Conservation (phyloP, 108 stramenopile species). For the Schizochytrium sp. region DNA sequence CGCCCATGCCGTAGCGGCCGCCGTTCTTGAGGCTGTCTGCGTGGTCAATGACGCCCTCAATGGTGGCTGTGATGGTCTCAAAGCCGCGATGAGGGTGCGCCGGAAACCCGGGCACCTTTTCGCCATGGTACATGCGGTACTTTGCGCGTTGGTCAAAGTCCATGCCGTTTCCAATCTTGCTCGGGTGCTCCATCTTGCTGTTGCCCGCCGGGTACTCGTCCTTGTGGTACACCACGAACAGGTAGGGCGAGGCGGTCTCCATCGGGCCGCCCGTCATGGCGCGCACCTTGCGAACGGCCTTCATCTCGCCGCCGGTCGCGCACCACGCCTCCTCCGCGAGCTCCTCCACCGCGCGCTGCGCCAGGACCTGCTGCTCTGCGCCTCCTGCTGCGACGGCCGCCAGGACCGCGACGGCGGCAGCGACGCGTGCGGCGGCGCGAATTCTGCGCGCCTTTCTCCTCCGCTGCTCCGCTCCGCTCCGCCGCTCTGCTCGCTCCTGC, state of each 20-base stretch:
- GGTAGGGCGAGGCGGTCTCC: conserved; percentile 62
- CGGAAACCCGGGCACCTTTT: conserved; percentile 23
- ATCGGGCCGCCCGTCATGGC: conserved; percentile 37
- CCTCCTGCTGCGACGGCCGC: no score
- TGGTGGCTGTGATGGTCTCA: conserved; percentile 79
- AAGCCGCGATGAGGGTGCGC: conserved; percentile 77
- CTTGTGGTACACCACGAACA: conserved; percentile 72
- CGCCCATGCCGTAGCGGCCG: conserved; percentile 38
- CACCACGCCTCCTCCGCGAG: not conserved
- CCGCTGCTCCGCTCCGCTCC: no score
- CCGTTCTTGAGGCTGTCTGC: conserved; percentile 65
- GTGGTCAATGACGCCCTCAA: conserved; percentile 80
- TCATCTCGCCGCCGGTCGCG: not conserved
- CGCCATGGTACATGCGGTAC: conserved; percentile 31
- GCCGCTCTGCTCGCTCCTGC: no score
- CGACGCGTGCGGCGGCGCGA: no score
- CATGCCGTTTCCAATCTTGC: conserved; percentile 19
- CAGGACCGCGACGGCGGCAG: no score
- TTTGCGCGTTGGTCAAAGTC: conserved; percentile 24
- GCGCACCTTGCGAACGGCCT: not conserved
- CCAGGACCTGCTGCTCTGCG: no score
- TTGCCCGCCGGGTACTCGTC: conserved; percentile 60
- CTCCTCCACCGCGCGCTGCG: not conserved
- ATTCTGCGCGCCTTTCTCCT: no score
- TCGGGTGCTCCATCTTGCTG: conserved; percentile 21